These are phyloP conservation scores for Aspergillus chevalieri DNA, from an alignment of 2,329 filamentous ascomycete species.

Conservation along the genomic window DNA sequence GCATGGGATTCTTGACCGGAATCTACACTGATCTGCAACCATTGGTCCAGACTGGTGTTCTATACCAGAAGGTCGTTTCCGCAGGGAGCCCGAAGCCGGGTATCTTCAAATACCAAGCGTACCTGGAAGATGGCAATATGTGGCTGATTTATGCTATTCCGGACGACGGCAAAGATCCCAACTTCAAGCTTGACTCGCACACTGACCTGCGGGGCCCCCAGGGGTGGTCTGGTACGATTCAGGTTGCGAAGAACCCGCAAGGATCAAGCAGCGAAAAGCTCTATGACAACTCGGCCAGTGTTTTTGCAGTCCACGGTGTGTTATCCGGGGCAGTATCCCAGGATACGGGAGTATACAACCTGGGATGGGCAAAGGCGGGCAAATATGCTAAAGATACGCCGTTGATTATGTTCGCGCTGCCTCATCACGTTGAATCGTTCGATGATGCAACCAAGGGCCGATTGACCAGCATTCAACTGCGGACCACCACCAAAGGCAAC, in stretches of 20 bases:
- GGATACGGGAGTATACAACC: slow-evolving; percentile 61
- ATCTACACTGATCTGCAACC: slow-evolving; percentile 67
- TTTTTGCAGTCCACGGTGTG: slow-evolving; percentile 61
- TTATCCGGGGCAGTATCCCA: slow-evolving; percentile 57
- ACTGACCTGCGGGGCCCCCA: slow-evolving; percentile 58
- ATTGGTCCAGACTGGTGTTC: slow-evolving; percentile 65
- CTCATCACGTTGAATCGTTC: slow-evolving; percentile 78
- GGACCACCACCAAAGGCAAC: slow-evolving; percentile 78
- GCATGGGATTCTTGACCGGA: slow-evolving; percentile 80
- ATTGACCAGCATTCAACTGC: slow-evolving; percentile 54
- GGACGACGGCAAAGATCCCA: slow-evolving; percentile 53
- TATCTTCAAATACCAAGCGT: slow-evolving; percentile 69
- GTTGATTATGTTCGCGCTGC: slow-evolving; percentile 79
- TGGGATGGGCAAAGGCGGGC: slow-evolving; percentile 69
- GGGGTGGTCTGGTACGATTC: slow-evolving; percentile 71
- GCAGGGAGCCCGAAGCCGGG: slow-evolving; percentile 53
- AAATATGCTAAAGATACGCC: slow-evolving; percentile 47
- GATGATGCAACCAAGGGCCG: slow-evolving; percentile 49
- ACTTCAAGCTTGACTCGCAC: slow-evolving; percentile 63
- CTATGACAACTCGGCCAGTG: slow-evolving; percentile 70
- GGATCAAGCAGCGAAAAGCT: slow-evolving; percentile 55
- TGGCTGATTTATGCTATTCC: slow-evolving; percentile 78
- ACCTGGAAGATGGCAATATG: slow-evolving; percentile 62
- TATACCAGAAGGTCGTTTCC: slow-evolving; percentile 60
- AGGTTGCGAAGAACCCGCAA: slow-evolving; percentile 70